phyloP scores from a whole-genome alignment of 2,329 filamentous ascomycete genomes.

The Apiospora aurea region DNA sequence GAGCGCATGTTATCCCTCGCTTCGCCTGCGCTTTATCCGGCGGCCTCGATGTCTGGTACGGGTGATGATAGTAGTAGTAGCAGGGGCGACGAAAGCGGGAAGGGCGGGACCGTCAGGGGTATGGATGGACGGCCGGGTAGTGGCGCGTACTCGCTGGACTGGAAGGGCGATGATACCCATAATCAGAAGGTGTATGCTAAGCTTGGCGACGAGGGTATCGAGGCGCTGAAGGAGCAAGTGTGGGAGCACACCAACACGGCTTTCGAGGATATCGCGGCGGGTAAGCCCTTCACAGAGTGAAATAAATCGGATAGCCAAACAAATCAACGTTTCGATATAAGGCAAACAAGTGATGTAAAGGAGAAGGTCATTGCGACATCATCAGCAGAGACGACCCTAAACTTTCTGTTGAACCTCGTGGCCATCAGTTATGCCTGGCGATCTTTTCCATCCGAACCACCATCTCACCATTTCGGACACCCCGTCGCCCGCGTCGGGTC shows the following conservation, averaged over 20 bases:
- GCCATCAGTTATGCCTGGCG: too few relatives aligned
- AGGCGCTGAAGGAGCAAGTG: neutral
- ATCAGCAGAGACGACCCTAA: too few relatives aligned
- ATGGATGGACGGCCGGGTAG: slow-evolving; percentile 18
- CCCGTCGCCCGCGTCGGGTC: too few relatives aligned
- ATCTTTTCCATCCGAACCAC: too few relatives aligned
- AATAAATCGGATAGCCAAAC: too few relatives aligned
- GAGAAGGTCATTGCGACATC: too few relatives aligned
- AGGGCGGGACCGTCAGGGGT: slow-evolving; percentile 26
- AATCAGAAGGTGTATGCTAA: neutral
- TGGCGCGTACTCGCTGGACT: slow-evolving; percentile 13
- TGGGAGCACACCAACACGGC: slow-evolving; percentile 21
- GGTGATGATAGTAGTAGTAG: too few relatives aligned
- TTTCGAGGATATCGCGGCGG: slow-evolving; percentile 22
- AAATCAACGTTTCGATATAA: too few relatives aligned
- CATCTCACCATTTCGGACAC: too few relatives aligned
- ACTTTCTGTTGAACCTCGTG: too few relatives aligned
- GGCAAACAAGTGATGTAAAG: too few relatives aligned
- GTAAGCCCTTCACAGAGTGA: slow-evolving; percentile 15
- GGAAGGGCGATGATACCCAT: neutral
- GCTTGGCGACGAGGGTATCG: slow-evolving; percentile 31
- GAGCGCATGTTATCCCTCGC: slow-evolving; percentile 40
- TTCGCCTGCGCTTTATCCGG: slow-evolving; percentile 15
- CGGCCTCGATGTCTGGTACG: neutral
- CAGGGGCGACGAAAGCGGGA: neutral